Conservation (phyloP, 352 stramenopile genomes). For the Paralagenidium karlingii region DNA sequence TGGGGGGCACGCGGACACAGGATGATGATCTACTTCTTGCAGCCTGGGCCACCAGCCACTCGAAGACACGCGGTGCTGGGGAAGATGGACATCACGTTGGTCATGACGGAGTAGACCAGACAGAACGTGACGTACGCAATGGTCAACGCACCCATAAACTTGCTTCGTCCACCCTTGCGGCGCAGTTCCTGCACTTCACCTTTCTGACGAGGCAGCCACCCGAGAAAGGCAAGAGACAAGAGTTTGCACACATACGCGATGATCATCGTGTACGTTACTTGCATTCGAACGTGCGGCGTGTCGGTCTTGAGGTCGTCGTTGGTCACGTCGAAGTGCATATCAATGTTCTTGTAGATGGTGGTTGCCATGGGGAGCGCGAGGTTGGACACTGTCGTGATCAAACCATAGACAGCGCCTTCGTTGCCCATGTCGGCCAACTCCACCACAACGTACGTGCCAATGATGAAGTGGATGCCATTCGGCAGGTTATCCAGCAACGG, state of each 20-base stretch:
- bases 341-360: slow-evolving; percentile 37
- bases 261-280: slow-evolving; percentile 38
- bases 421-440: slow-evolving; percentile 63
- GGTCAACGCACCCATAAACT: slow-evolving; percentile 17
- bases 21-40: no score
- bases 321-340: slow-evolving; percentile 38
- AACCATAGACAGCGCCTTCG: slow-evolving; percentile 45
- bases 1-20: no score
- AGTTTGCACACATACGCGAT: slow-evolving; percentile 38
- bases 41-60: slow-evolving; percentile 30
- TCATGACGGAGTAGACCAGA: slow-evolving; percentile 11
- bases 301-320: slow-evolving; percentile 42
- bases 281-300: slow-evolving; percentile 34
- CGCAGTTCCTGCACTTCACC: slow-evolving; percentile 35
- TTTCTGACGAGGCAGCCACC: slow-evolving; percentile 47
- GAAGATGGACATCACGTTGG: slow-evolving; percentile 45
- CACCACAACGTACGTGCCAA: slow-evolving; percentile 45
- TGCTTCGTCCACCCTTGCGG: slow-evolving; percentile 14
- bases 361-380: slow-evolving; percentile 39
- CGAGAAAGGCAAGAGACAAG: slow-evolving; percentile 29
- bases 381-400: slow-evolving; percentile 58
- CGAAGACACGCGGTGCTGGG: slow-evolving; percentile 39
- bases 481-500: slow-evolving; percentile 39
- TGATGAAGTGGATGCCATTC: slow-evolving; percentile 45
- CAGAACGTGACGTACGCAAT: slow-evolving; percentile 15